Conservation (phyloP, 805 yeast genomes). For the Sugiyamaella floridensis region DNA sequence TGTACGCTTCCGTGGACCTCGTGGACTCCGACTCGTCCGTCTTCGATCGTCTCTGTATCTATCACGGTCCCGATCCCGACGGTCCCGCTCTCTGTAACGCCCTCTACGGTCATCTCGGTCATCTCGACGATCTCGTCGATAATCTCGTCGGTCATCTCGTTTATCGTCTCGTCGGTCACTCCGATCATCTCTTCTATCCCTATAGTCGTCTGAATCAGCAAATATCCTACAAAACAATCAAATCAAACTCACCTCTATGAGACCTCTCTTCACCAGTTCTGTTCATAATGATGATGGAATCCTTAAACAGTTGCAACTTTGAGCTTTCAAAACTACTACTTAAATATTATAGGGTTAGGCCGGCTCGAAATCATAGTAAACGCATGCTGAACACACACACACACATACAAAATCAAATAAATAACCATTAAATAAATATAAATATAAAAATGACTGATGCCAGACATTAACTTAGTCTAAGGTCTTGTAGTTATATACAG, state of each 20-base stretch:
- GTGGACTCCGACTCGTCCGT: slow-evolving; percentile 5
- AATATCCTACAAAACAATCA: too few species aligned
- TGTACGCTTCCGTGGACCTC: slow-evolving; percentile 3
- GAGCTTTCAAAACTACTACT: background rate
- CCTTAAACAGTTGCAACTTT: too few species aligned
- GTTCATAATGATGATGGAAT: too few species aligned
- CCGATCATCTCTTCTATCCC: slow-evolving; percentile 7
- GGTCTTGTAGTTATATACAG: background rate
- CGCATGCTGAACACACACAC: background rate
- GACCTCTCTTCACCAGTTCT: too few species aligned
- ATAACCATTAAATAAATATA: slow-evolving; percentile 2
- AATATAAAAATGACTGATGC: background rate
- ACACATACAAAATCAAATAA: background rate
- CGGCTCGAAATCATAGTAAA: background rate
- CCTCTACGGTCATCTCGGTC: slow-evolving; percentile 16
- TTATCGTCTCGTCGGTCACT: slow-evolving; percentile 7
- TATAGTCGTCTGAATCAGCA: slow-evolving; percentile 2
- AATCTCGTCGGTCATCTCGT: slow-evolving; percentile 3
- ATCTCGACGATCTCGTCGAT: slow-evolving; percentile 1
- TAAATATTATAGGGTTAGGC: slow-evolving; percentile 1
- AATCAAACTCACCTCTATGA: too few species aligned
- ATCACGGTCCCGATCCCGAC: slow-evolving; percentile 21
- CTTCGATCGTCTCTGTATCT: slow-evolving; percentile 20
- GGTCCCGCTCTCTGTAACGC: slow-evolving; percentile 14
- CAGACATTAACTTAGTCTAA: background rate